Conservation (phyloP, 257 asterid genomes). For the Solanum chilense region DNA sequence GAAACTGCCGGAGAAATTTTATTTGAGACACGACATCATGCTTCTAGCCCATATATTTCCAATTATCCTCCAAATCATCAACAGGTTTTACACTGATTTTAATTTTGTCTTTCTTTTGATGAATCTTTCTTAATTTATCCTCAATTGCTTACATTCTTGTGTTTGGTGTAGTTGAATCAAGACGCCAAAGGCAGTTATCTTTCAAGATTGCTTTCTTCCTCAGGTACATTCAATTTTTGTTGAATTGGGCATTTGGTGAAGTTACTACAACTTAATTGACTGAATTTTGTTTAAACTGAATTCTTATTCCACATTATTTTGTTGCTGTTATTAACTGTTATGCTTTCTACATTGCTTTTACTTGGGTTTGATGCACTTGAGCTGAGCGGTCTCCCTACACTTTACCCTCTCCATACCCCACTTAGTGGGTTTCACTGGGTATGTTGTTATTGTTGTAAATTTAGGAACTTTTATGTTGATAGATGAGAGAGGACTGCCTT, state of each 20-base stretch:
- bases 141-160: slow-evolving; percentile 4
- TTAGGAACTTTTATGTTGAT: background rate
- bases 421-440: background rate
- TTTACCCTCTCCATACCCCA: background rate
- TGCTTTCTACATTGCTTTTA: too few relatives aligned
- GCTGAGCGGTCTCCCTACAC: background rate
- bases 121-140: background rate
- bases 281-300: background rate
- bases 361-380: background rate
- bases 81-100: slow-evolving; percentile 24
- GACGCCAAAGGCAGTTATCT: slow-evolving; percentile 44
- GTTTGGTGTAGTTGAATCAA: slow-evolving; percentile 35
- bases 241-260: background rate
- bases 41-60: slow-evolving; percentile 58
- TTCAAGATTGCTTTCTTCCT: slow-evolving; percentile 43
- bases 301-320: too few relatives aligned
- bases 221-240: slow-evolving; percentile 40
- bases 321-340: too few relatives aligned
- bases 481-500: background rate
- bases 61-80: slow-evolving; percentile 65
- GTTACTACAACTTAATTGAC: background rate
- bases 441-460: background rate
- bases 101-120: background rate
- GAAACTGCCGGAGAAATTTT: slow-evolving; percentile 32
- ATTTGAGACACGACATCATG: slow-evolving; percentile 70